Evolutionary conservation across 2,329 filamentous ascomycete genomes (phyloP), one percentile per base, ranked within the genome.

Genomic region (Hyphodiscus sp.): DNA sequence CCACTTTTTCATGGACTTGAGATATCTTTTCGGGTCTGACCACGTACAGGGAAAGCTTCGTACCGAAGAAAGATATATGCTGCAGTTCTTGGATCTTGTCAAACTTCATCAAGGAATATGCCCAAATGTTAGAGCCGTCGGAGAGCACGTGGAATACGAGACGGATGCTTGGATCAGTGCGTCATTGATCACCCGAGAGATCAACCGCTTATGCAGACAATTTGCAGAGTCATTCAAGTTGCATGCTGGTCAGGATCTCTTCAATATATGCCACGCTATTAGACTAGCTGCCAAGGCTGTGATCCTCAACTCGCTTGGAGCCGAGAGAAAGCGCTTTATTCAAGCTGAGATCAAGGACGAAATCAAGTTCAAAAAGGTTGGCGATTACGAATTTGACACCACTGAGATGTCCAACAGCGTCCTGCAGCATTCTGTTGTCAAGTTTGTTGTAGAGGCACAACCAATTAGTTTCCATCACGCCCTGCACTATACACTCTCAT

Each of bases 161-260:
- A 95, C 91, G 1, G 95, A 99, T 71, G 88, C 90, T 19, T 99
- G 94, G 94, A 97, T 99, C 50, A 95, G 89, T 54, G 92, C 94
- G 2, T 96, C 91, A 7, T 78, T 97, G 49, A 88, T 99, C 54
- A 96, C 94, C 48, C 82, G 92, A 49, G 92, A 99, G 69, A 92
- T 99, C 69, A 97, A 97, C 67, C 84, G 89, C 51, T 80, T 97
- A 41, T 96, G 92, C 65, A 81, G 91, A 58, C 87, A 94, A 64
- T 86, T 97, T 54, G 85, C 91, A 0, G 89, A 95, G 63, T 85
- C 94, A 0, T 99, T 96, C 75, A 81, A 83, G 48, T 81, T 85
- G 65, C 79, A 79, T 43, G 77, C 79, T 30, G 76, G 79, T n/a
- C 79, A 86, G 45, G 83, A 90, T 57, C 75, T 79, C 85, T 71